Conservation (phyloP, 768 basidiomycete species). For the Flagelloscypha sp. region DNA sequence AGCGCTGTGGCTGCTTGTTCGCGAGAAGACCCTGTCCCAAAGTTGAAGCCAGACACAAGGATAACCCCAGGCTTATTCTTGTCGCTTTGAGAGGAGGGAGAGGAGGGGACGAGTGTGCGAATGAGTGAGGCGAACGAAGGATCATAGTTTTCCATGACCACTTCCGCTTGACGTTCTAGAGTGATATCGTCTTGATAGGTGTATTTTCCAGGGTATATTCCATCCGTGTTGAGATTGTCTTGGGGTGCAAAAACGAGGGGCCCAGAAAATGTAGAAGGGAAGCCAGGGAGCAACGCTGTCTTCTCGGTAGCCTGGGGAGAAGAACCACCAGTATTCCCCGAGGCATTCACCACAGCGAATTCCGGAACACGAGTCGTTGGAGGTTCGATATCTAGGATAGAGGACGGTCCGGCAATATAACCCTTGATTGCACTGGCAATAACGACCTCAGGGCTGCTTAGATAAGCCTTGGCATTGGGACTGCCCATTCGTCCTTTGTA, state of each 20-base stretch:
- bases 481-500: constrained; percentile 99
- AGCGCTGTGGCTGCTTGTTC: constrained; percentile 98
- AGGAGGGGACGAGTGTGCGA: constrained; percentile 34
- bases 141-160: constrained; percentile 99
- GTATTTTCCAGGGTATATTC: constrained; percentile 97
- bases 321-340: constrained; percentile 19
- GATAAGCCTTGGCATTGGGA: constrained; percentile 90
- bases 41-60: constrained; percentile 92
- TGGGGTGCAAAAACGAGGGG: constrained; percentile 89
- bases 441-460: constrained; percentile 94
- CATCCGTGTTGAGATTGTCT: constrained; percentile 97
- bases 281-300: constrained; percentile 70
- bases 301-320: no score
- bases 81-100: constrained; percentile 14
- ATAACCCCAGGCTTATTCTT: constrained; percentile 54
- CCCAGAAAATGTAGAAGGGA: constrained; percentile 78
- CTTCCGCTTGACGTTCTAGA: constrained; percentile 84
- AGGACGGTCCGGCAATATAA: constrained; percentile 77
- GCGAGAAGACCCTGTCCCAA: constrained; percentile 96
- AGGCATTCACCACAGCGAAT: constrained; percentile 41
- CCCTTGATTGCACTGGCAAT: constrained; percentile 93
- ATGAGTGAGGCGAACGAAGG: constrained; percentile 72
- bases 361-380: no score
- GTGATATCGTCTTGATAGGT: constrained; percentile 99
- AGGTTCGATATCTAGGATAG: no score